Evolutionary conservation across 768 basidiomycete species (phyloP).

Genomic region (Lactifluus rugatus): DNA sequence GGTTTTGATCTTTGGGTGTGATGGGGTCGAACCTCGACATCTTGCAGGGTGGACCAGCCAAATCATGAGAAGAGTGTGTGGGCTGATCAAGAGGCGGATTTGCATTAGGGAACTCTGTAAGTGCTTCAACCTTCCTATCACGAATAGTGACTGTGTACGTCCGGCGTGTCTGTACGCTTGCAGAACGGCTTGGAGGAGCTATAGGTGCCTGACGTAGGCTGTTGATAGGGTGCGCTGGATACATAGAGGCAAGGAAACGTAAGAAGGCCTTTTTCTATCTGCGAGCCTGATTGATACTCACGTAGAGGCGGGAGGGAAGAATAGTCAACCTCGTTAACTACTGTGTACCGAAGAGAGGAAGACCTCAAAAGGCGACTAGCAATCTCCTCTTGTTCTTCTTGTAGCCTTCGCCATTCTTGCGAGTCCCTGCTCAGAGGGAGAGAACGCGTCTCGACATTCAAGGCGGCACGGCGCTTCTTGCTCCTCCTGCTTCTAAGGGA

Average conservation of each 20-base stretch:
- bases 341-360: constrained; percentile 56
- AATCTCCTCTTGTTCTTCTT: constrained; percentile 46
- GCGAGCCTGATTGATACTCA: constrained; percentile 31
- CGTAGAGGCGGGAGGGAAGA: constrained; percentile 57
- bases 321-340: constrained; percentile 48
- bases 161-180: constrained; percentile 42
- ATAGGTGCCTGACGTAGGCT: constrained; percentile 40
- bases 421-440: neutral
- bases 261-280: neutral
- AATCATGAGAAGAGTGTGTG: constrained; percentile 21
- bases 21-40: constrained; percentile 28
- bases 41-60: constrained; percentile 20
- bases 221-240: constrained; percentile 50
- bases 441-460: constrained; percentile 1
- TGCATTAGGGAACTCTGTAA: constrained; percentile 57
- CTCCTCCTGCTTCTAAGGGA: constrained; percentile 58
- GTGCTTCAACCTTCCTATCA: constrained; percentile 47
- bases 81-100: constrained; percentile 33
- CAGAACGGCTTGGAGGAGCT: constrained; percentile 43
- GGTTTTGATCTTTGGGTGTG: constrained; percentile 39
- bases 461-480: constrained; percentile 30
- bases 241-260: neutral
- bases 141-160: constrained; percentile 70
- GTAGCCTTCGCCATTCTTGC: constrained; percentile 14
- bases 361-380: constrained; percentile 53